A percentile compares a stretch with the other conserved stretches of the same genome.
These are phyloP conservation scores for Histomonas meleagridis DNA, from an alignment of 208 protist genomes.

Conservation along the genomic window DNA sequence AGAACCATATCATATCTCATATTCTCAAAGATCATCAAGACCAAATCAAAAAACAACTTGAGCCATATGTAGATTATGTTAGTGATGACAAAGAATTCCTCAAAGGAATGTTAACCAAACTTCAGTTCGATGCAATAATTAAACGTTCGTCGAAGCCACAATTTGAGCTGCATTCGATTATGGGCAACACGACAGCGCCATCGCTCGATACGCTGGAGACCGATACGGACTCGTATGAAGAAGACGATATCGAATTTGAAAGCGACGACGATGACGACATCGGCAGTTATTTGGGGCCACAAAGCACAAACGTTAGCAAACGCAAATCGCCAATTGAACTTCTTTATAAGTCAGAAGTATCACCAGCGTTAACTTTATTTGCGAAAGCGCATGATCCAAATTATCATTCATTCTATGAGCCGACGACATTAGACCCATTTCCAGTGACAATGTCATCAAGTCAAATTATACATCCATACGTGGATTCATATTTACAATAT, in stretches of 20 bases:
- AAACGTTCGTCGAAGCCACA: neutral
- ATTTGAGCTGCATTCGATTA: neutral
- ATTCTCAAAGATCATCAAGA: neutral
- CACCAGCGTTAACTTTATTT: too few relatives aligned
- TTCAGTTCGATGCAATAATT: neutral
- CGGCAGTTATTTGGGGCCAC: too few relatives aligned
- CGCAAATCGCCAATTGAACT: too few relatives aligned
- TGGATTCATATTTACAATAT: neutral
- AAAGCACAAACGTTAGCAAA: too few relatives aligned
- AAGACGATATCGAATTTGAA: neutral
- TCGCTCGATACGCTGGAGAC: neutral
- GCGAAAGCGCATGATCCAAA: too few relatives aligned
- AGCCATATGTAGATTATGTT: neutral
- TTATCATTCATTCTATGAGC: too few relatives aligned
- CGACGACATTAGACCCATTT: neutral
- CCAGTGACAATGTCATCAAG: too few relatives aligned
- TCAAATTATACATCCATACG: too few relatives aligned
- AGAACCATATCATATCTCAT: neutral
- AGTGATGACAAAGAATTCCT: neutral
- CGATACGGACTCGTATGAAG: neutral
- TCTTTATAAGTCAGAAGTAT: too few relatives aligned
- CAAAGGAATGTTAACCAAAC: neutral
- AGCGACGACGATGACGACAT: neutral
- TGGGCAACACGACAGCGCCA: too few relatives aligned
- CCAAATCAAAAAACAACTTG: neutral